These are phyloP conservation scores for Picea abies DNA, from an alignment of 83 land plant species.

Conservation along the genomic window DNA sequence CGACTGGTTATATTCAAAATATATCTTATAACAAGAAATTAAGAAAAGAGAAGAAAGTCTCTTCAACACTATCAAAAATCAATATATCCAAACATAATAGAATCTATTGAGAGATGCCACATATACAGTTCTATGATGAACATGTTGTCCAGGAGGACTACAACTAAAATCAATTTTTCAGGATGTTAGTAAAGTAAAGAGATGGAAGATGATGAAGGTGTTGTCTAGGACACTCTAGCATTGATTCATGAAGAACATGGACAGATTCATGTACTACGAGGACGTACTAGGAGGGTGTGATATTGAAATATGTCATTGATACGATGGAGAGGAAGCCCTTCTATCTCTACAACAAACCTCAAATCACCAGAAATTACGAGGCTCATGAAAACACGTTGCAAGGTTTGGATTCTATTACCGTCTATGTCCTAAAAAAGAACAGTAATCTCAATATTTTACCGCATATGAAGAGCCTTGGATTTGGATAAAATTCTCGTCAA, in stretches of 20 bases:
- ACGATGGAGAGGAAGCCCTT: slow-evolving; percentile 73
- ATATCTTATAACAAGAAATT: too few relatives aligned
- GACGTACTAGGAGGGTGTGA: slow-evolving; percentile 67
- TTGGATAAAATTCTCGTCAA: slow-evolving; percentile 69
- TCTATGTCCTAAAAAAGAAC: too few relatives aligned
- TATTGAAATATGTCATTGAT: slow-evolving; percentile 72
- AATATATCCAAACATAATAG: too few relatives aligned
- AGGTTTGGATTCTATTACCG: slow-evolving; percentile 37
- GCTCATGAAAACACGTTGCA: slow-evolving; percentile 77
- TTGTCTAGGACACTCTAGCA: slow-evolving; percentile 20
- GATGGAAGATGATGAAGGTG: too few relatives aligned
- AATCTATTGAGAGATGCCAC: too few relatives aligned
- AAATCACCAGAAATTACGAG: slow-evolving; percentile 75
- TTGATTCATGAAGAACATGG: slow-evolving; percentile 62
- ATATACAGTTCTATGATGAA: too few relatives aligned
- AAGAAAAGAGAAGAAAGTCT: too few relatives aligned
- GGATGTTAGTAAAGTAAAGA: too few relatives aligned
- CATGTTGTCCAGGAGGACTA: too few relatives aligned
- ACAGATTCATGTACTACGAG: slow-evolving; percentile 88
- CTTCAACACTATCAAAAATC: too few relatives aligned
- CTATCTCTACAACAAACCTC: slow-evolving; percentile 82
- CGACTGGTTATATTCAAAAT: too few relatives aligned
- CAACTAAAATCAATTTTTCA: too few relatives aligned
- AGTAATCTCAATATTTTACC: not conserved
- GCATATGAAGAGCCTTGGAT: slow-evolving; percentile 66